phyloP scores from a whole-genome alignment of 257 asterid genomes.

The Solanum dulcamara region DNA sequence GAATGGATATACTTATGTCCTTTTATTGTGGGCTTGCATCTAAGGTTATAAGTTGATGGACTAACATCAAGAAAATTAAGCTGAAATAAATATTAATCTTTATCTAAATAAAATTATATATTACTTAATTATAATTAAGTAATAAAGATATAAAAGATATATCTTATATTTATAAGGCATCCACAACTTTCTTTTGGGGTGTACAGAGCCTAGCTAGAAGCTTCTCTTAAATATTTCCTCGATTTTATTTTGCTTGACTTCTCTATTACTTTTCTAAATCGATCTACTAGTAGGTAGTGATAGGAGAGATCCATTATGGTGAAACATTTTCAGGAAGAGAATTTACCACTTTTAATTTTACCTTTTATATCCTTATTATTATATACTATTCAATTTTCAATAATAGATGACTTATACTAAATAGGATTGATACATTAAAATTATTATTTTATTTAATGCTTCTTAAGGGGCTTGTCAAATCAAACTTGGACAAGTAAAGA shows the following conservation, averaged over 20 bases:
- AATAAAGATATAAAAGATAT: no score
- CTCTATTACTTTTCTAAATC: no score
- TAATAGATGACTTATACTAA: no score
- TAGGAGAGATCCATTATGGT: no score
- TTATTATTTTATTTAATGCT: neutral
- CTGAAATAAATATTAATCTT: neutral
- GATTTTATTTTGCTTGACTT: no score
- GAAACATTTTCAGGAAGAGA: no score
- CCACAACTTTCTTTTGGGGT: neutral
- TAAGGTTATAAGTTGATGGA: neutral
- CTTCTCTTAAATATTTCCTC: neutral
- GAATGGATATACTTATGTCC: neutral
- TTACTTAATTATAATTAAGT: no score
- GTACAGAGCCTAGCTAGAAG: neutral
- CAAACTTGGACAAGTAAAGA: neutral
- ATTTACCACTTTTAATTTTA: no score
- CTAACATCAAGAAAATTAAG: neutral
- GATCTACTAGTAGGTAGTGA: no score
- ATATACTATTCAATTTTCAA: neutral
- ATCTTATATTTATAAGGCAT: neutral
- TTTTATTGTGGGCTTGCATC: neutral
- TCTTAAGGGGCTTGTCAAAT: neutral
- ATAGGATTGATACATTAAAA: no score
- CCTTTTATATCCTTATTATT: no score
- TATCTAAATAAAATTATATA: no score